Base-by-base conservation (phyloP, 2,329 filamentous ascomycete genomes). In the Colletotrichum ledebouriae region DNA sequence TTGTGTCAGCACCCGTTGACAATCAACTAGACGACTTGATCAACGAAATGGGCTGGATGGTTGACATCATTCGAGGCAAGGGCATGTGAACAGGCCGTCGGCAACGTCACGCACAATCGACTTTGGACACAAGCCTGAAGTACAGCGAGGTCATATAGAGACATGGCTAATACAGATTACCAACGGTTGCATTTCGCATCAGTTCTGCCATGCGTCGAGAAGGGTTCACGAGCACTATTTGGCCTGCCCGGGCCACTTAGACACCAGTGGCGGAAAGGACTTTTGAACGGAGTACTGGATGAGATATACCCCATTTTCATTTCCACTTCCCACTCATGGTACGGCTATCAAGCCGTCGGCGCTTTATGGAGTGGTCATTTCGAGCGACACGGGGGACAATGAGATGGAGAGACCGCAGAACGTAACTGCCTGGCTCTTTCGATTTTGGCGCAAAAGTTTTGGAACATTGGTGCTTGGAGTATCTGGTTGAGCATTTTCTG, bases 41-140 rank as follows among this genome's bases (percentile, higher is more conserved):
- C 47, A 78, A 71, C 58, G 86, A 87, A 73, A 76, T 87, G 69
- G 80, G 83, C 61, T 87, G 85, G 84, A 84, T 87, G 75, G 83
- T 82, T 11, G 80, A 82, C 37, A 77, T 81, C 25, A 85, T 87
- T 70, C 78, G 78, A 58, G 76, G 73, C 33, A 79, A 77, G 71
- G 71, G 74, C 50, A 59, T 72, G 50, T 67, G 68, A 71, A 42
- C 3, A 34, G 11, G 17, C 10, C 13, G 6, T 13, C 15, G 3
- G 33, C 34, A 15, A 13, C 7, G 29, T 20, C 33, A n/a, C 6
- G 41, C n/a, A 63, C 3, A 25, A 39, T 9, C 25, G 25, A 37
- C 29, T 17, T 11, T n/a, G 13, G 9, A 44, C 12, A 56, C 46
- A 29, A 39, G 39, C 22, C 5, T 29, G 17, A 46, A 41, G 17